Base-by-base conservation (phyloP, 164 flowering plant genomes). In the Echeveria elegans region DNA sequence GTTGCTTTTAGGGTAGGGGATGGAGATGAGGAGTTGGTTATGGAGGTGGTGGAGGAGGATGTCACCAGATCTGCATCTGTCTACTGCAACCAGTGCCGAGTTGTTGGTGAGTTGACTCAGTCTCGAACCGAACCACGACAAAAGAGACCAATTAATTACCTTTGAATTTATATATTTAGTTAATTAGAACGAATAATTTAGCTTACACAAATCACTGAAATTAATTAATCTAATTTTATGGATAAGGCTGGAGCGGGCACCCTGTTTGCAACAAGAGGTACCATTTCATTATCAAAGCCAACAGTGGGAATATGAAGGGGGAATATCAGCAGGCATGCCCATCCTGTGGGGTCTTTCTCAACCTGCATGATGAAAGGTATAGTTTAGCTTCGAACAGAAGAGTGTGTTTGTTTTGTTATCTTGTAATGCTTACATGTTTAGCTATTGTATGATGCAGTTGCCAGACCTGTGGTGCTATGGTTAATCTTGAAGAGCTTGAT, bases 201-300 rank as follows among this genome's bases (percentile, higher is more conserved):
- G n/a, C n/a, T n/a, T n/a, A n/a, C n/a, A n/a, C n/a, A n/a, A 10
- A 43, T 43, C 9, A 43, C 43, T 50, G 37, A 34, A 12, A n/a
- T 58, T 58, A 19, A 30, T 15, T 5, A 0, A 53, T 24, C n/a
- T 30, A 16, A 12, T 43, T 7, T 2, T 8, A n/a, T 4, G 24
- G 10, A 60, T 24, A 69, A 77, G 80, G 80, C 14, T 77, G 80
- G 80, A 72, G 80, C 62, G 70, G 72, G 4, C 71, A 77, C 63
- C 80, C 80, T 6, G 80, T 77, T 7, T 77, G 80, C 64, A 67
- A 69, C 29, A 77, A 77, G 74, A 48, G 77, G 14, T 77, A 74
- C 68, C 80, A 77, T 65, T 77, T 77, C 59, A 77, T 77, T 12
- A 77, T 77, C 28, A 64, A 70, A 64, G 71, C 72, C 9, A 32